Evolutionary conservation across 139 green algal species (phyloP).

Genomic region (Parachlorella kessleri): DNA sequence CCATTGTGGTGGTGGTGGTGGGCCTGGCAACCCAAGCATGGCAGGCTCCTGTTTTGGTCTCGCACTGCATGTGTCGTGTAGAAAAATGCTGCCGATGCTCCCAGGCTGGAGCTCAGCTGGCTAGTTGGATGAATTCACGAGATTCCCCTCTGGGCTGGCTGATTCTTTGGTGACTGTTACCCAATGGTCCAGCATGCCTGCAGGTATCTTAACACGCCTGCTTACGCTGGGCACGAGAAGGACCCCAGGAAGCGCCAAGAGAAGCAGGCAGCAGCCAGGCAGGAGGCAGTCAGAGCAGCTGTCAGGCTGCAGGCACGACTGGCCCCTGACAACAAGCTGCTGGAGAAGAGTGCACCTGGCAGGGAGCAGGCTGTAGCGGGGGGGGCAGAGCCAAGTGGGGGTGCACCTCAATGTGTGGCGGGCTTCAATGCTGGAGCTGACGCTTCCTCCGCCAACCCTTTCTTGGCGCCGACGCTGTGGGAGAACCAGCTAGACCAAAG

Average conservation of each 20-base stretch:
- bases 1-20: too few relatives aligned
- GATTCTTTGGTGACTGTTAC: too few relatives aligned
- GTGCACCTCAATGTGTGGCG: not conserved
- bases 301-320: slow-evolving; percentile 34
- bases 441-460: slow-evolving; percentile 32
- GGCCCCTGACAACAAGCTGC: slow-evolving; percentile 12
- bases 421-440: not conserved
- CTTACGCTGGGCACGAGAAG: slow-evolving; percentile 30
- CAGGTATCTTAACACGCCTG: slow-evolving; percentile 13
- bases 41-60: not conserved
- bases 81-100: not conserved
- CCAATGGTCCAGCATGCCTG: too few relatives aligned
- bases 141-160: not conserved
- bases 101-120: too few relatives aligned
- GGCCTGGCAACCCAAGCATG: slow-evolving; percentile 41
- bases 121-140: not conserved
- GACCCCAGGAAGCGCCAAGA: slow-evolving; percentile 15
- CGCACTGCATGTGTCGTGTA: not conserved
- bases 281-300: slow-evolving; percentile 33
- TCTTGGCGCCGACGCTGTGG: slow-evolving; percentile 30
- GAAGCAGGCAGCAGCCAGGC: slow-evolving; percentile 8
- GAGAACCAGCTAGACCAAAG: not conserved
- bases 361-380: not conserved
- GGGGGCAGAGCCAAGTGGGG: not conserved
- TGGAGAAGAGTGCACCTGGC: not conserved